Conservation (phyloP, 331 rosid genomes). For the Spiraea crenata region DNA sequence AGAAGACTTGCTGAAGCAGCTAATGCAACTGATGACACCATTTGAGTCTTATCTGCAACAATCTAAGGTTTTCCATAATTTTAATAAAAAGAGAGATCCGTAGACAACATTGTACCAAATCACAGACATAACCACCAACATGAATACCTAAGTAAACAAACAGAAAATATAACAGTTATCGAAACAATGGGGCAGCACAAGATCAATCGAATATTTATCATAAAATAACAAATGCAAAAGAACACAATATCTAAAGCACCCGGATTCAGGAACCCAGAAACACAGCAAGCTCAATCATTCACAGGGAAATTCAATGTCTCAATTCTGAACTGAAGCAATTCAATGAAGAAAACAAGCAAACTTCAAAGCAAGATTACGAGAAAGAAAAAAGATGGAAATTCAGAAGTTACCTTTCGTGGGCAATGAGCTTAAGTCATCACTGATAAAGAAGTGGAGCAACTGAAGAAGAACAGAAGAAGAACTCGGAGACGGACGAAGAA, state of each 20-base stretch:
- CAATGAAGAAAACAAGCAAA: not conserved
- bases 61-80: too few species aligned
- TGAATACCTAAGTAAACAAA: not conserved
- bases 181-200: too few species aligned
- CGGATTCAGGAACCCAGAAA: not conserved
- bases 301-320: not conserved
- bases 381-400: not conserved
- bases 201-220: too few species aligned
- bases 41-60: not conserved
- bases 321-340: not conserved
- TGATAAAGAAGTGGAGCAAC: not conserved
- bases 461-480: constrained; percentile 4
- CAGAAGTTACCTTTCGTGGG: not conserved
- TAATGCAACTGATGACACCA: constrained; percentile 44
- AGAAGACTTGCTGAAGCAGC: constrained; percentile 44
- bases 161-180: too few species aligned
- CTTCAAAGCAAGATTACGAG: not conserved
- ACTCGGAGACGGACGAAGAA: not conserved
- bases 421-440: not conserved
- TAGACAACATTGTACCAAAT: not conserved
- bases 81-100: not conserved
- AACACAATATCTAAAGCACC: not conserved
- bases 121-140: not conserved
- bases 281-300: not conserved
- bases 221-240: not conserved